Evolutionary conservation across 345 rosid species (phyloP).

Genomic region (Bruguiera parviflora): DNA sequence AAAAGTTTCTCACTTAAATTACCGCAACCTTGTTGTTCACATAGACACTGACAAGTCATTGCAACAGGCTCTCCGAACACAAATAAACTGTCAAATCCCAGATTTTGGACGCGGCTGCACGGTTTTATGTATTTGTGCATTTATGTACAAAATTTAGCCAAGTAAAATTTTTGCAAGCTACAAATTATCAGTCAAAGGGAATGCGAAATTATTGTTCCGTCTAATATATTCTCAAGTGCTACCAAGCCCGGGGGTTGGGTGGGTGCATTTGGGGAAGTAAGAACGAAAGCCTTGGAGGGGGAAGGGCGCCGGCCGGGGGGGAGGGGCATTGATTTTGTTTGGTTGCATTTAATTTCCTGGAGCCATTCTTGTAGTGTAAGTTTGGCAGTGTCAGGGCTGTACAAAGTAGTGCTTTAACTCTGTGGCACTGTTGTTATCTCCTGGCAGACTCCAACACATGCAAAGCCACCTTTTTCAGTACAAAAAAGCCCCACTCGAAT

Average conservation of each 20-base stretch:
- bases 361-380: slow-evolving; percentile 34
- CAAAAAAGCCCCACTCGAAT: slow-evolving; percentile 30
- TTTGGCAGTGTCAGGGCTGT: slow-evolving; percentile 31
- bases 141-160: no score
- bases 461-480: slow-evolving; percentile 29
- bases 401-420: slow-evolving; percentile 21
- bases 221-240: background rate
- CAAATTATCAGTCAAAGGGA: no score
- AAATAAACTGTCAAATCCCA: no score
- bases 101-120: no score
- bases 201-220: no score
- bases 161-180: no score
- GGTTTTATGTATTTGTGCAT: no score
- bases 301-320: no score
- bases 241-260: background rate
- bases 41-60: no score
- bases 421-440: slow-evolving; percentile 24
- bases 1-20: no score
- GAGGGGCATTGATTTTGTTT: slow-evolving; percentile 13
- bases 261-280: background rate
- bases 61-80: no score
- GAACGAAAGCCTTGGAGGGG: background rate
- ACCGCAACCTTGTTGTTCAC: no score
- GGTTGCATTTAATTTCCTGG: slow-evolving; percentile 34
- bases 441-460: slow-evolving; percentile 42